Conservation (phyloP, 257 asterid genomes). For the Forsythia viridissima region DNA sequence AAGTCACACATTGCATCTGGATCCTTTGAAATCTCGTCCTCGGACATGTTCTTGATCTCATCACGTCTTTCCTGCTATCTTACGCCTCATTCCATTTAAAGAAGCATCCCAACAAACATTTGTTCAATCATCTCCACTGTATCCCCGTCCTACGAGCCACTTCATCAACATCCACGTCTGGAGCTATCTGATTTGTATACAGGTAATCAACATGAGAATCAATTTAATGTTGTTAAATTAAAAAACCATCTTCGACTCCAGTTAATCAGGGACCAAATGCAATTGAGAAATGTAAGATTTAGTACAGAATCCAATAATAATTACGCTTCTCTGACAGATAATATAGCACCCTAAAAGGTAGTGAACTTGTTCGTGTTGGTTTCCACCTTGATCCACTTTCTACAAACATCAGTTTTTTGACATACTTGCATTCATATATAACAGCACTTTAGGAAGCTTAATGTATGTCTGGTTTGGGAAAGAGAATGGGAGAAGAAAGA, state of each 20-base stretch:
- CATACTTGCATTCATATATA: no score
- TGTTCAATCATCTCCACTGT: slow-evolving; percentile 96
- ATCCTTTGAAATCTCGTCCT: slow-evolving; percentile 87
- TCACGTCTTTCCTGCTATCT: slow-evolving; percentile 90
- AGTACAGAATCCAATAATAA: no score
- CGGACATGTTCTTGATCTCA: slow-evolving; percentile 86
- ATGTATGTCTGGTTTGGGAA: no score
- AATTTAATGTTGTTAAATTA: background rate
- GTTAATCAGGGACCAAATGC: no score
- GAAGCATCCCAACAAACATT: slow-evolving; percentile 95
- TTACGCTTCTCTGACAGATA: no score
- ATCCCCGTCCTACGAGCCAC: slow-evolving; percentile 90
- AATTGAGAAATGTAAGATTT: no score
- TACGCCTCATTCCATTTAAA: slow-evolving; percentile 85
- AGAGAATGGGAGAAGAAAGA: no score
- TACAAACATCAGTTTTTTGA: no score
- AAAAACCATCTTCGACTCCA: slow-evolving; percentile 53
- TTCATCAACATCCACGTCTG: slow-evolving; percentile 90
- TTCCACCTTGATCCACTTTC: no score
- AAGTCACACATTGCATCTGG: slow-evolving; percentile 95
- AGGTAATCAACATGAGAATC: background rate
- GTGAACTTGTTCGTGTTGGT: no score
- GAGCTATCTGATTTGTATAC: slow-evolving; percentile 58
- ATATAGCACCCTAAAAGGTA: no score
- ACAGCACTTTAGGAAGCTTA: no score